A percentile compares a stretch with the other conserved stretches of the same genome.
These are phyloP conservation scores for Candida endomychidarum DNA, from an alignment of 805 yeast species.

Conservation along the genomic window DNA sequence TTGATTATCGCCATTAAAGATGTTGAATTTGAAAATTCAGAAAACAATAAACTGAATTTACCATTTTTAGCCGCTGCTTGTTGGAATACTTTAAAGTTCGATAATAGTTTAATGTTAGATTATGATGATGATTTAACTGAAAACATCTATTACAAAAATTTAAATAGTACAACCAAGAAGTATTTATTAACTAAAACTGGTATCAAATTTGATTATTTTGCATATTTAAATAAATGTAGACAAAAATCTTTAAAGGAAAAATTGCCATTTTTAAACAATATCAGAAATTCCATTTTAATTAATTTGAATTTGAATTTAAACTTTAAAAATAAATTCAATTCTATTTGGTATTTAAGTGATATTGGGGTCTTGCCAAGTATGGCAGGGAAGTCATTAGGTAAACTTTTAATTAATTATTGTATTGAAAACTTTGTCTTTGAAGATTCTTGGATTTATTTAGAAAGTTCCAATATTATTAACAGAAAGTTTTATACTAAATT, in stretches of 20 bases:
- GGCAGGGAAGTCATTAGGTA: conserved; percentile 60
- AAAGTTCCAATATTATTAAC: conserved; percentile 56
- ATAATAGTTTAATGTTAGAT: conserved; percentile 15
- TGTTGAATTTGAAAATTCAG: conserved; percentile 36
- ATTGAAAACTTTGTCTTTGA: conserved; percentile 44
- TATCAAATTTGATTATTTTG: conserved; percentile 38
- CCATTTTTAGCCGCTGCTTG: conserved; percentile 57
- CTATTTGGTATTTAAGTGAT: conserved; percentile 59
- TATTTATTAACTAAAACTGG: conserved; percentile 1
- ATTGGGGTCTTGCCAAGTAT: conserved; percentile 58
- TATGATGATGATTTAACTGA: conserved; percentile 10
- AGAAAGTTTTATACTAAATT: conserved; percentile 52
- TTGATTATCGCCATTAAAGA: conserved; percentile 52
- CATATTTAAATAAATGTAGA: conserved; percentile 41
- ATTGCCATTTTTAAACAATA: conserved; percentile 44
- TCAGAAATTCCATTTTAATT: conserved; percentile 44
- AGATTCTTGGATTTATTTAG: conserved; percentile 46
- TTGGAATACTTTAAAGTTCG: conserved; percentile 32
- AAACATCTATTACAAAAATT: conserved; percentile 6
- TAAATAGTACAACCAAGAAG: background rate
- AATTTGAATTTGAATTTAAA: conserved; percentile 28
- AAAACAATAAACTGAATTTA: conserved; percentile 21
- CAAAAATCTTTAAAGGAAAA: conserved; percentile 52
- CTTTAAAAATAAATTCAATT: conserved; percentile 29
- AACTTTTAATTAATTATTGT: conserved; percentile 50